A percentile compares a stretch with the other conserved stretches of the same genome.
Evolutionary conservation across 352 stramenopile species (phyloP).

Genomic region (Phytophthora sansomeana): DNA sequence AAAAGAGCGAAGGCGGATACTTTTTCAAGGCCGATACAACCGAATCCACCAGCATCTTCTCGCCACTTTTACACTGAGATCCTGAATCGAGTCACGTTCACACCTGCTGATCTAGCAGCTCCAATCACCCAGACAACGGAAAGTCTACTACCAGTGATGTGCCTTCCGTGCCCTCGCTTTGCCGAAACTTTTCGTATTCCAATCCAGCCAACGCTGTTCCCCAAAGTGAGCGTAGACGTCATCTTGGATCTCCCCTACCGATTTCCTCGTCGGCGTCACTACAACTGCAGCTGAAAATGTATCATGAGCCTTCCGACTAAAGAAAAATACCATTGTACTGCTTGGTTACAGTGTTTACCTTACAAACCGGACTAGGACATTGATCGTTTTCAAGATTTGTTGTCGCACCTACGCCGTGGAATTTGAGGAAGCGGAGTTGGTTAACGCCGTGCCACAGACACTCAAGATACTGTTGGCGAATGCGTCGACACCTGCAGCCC

Average conservation of each 20-base stretch:
- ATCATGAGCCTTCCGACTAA: neutral
- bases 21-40: neutral
- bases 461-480: constrained; percentile 32
- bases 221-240: constrained; percentile 26
- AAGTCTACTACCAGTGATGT: neutral
- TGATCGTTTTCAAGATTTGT: neutral
- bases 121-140: constrained; percentile 14
- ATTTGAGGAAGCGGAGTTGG: constrained; percentile 30
- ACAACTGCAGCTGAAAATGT: neutral
- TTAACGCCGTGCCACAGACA: constrained; percentile 25
- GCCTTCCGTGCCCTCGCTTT: constrained; percentile 25
- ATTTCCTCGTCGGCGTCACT: constrained; percentile 6
- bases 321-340: neutral
- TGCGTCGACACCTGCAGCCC: constrained; percentile 18
- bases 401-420: constrained; percentile 22
- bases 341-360: constrained; percentile 3
- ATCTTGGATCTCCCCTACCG: constrained; percentile 16
- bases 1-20: neutral
- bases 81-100: constrained; percentile 38
- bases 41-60: constrained; percentile 11
- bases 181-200: constrained; percentile 17
- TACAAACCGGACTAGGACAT: neutral
- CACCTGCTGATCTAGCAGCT: constrained; percentile 21
- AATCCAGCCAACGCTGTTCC: constrained; percentile 29
- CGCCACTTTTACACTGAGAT: constrained; percentile 47